Evolutionary conservation across 306 rosid species (phyloP), one percentile per base, ranked within the genome.

Genomic region (Mimosa pudica): DNA sequence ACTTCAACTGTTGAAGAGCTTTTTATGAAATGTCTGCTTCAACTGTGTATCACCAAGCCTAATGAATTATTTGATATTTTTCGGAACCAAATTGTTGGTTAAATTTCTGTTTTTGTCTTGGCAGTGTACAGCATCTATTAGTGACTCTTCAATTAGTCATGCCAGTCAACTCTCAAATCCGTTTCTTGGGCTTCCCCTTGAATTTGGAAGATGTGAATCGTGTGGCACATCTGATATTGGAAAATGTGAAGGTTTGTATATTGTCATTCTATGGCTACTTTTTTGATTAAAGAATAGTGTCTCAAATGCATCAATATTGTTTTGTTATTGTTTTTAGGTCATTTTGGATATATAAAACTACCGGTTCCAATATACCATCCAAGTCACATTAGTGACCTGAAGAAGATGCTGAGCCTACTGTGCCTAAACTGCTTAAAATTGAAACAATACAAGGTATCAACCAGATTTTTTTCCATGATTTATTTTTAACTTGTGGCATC

Each of bases 321-420:
- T 55, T 55, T 55, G 61, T 55, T 55, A n/a, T 55, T 83, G 44
- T 67, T 73, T 87, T 24, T 91, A 95, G 99, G 99, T 13, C 97
- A 95, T 77, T 94, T 94, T 80, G 98, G 98, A 71, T 92, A 91
- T 70, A 86, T 94, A 44, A 92, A 94, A 58, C 88, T 94, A 44
- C 97, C 97, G 4, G 84, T 92, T 69, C 93, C 98, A 7, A 89
- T 94, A 72, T 94, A 85, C 79, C 98, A 92, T 86, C 98, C 98
- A 36, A 89, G 91, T 72, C 98, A 94, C 72, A 85, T 89, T 48
- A 73, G 84, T 48, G 98, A 94, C 55, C 51, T 94, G 82, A 94
- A 82, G 86, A 76, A 79, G 78, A 81, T 94, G 89, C 76, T 94
- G 71, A 88, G 89, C 89, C 66, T 91, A 48, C 8, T 94, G 54